Percentiles rank a stretch among this genome's conserved stretches.
Conservation (phyloP, 2,329 filamentous ascomycete species). For the Fusarium mundagurra region DNA sequence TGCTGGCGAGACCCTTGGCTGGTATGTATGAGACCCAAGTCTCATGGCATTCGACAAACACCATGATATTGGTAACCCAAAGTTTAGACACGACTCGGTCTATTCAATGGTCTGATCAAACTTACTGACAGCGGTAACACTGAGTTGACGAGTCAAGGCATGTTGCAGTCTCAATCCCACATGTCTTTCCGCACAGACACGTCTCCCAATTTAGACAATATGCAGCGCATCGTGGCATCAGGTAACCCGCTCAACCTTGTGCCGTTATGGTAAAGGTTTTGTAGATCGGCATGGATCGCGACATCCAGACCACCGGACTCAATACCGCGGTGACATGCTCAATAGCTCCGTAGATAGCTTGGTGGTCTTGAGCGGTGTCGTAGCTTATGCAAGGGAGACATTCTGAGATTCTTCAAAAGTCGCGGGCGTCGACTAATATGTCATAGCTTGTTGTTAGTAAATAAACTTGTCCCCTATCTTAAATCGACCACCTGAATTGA, state of each 20-base stretch:
- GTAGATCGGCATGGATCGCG: slow-evolving; percentile 26
- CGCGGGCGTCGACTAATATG: slow-evolving; percentile 17
- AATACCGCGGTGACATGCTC: slow-evolving; percentile 7
- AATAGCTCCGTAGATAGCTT: slow-evolving; percentile 1
- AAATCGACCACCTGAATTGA: slow-evolving; percentile 10
- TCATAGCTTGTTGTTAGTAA: slow-evolving; percentile 16
- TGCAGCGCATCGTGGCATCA: slow-evolving; percentile 3
- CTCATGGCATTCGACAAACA: slow-evolving; percentile 4
- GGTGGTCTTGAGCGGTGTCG: slow-evolving; percentile 19
- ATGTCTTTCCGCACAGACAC: slow-evolving; percentile 7
- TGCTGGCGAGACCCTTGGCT: slow-evolving; percentile 1
- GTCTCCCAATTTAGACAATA: slow-evolving; percentile 18
- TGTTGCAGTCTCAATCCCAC: neutral
- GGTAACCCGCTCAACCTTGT: slow-evolving; percentile 6
- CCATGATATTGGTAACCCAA: neutral
- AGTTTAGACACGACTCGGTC: neutral
- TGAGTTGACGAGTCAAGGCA: slow-evolving; percentile 2
- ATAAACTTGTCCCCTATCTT: slow-evolving; percentile 28
- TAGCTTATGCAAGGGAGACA: slow-evolving; percentile 33
- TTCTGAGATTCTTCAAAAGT: slow-evolving; percentile 8
- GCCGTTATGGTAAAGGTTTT: neutral
- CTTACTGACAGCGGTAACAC: neutral
- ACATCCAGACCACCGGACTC: slow-evolving; percentile 11
- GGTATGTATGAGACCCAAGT: slow-evolving; percentile 1
- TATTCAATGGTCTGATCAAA: neutral